phyloP scores from a whole-genome alignment of 768 basidiomycete species.

The Pleurotus tuber-regium region DNA sequence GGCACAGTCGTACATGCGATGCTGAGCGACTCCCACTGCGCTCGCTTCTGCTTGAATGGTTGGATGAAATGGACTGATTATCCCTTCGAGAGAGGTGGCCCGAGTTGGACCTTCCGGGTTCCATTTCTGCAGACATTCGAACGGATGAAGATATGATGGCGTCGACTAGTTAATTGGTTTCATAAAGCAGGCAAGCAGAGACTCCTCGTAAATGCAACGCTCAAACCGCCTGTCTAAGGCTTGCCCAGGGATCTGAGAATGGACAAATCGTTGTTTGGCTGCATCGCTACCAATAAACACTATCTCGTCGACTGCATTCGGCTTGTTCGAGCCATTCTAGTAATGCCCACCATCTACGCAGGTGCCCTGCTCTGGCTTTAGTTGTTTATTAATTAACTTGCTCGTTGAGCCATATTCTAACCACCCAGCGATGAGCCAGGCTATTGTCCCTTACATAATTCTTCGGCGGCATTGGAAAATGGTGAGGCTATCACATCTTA shows the following conservation, averaged over 20 bases:
- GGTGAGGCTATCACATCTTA: too few species aligned
- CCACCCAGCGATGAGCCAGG: too few species aligned
- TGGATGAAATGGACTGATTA: conserved; percentile 50
- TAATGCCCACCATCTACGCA: too few species aligned
- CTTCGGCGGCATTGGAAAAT: too few species aligned
- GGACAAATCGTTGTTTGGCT: background rate
- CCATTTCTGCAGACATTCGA: conserved; percentile 9
- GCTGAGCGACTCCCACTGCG: conserved; percentile 7
- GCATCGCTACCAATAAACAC: background rate
- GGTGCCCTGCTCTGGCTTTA: too few species aligned
- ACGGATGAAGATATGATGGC: background rate
- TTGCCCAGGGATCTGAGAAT: background rate
- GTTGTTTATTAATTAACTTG: too few species aligned
- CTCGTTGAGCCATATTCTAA: too few species aligned
- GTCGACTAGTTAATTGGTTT: background rate
- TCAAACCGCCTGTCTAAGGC: conserved; percentile 4
- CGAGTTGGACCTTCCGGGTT: conserved; percentile 10
- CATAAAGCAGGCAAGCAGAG: background rate
- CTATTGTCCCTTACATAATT: too few species aligned
- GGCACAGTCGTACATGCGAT: conserved; percentile 7
- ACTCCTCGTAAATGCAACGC: background rate
- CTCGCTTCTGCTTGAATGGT: conserved; percentile 29
- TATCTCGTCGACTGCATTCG: too few species aligned
- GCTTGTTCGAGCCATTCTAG: too few species aligned
- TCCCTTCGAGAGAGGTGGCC: conserved; percentile 51